Evolutionary conservation across 1,284 basidiomycete species (phyloP).

Genomic region (Salmacisia buchloeana): DNA sequence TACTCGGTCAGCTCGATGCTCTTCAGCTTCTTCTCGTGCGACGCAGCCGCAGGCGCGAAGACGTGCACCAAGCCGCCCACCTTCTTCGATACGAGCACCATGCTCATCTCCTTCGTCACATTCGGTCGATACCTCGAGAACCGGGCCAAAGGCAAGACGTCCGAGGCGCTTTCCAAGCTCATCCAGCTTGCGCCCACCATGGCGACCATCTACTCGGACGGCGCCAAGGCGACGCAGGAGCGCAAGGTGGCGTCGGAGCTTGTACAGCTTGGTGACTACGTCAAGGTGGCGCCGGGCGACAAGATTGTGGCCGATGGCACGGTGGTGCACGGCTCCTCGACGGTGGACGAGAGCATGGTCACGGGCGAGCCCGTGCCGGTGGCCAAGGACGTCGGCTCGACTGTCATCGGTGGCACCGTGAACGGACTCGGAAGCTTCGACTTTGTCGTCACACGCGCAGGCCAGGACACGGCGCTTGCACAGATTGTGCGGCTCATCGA

Average conservation of each 20-base stretch:
- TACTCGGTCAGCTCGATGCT: conserved; percentile 74
- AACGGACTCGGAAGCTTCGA: conserved; percentile 94
- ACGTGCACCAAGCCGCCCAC: conserved; percentile 72
- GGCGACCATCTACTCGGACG: conserved; percentile 80
- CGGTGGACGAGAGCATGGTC: conserved; percentile 91
- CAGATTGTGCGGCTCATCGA: conserved; percentile 97
- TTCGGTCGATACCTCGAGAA: conserved; percentile 94
- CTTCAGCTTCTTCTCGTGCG: conserved; percentile 23
- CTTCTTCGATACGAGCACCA: conserved; percentile 98
- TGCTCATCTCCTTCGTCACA: conserved; percentile 96
- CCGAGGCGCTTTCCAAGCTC: conserved; percentile 88
- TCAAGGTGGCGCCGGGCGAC: conserved; percentile 93
- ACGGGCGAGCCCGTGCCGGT: conserved; percentile 94
- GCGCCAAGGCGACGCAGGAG: conserved; percentile 59
- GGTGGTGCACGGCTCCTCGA: conserved; percentile 76
- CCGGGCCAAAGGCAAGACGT: conserved; percentile 91
- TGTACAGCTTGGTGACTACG: conserved; percentile 84
- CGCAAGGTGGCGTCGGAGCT: conserved; percentile 90
- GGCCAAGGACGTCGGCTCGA: conserved; percentile 72
- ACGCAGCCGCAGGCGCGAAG: conserved; percentile 7
- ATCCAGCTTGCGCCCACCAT: conserved; percentile 91
- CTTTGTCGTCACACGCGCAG: conserved; percentile 88
- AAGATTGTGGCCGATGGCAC: conserved; percentile 93
- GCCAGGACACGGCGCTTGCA: conserved; percentile 87
- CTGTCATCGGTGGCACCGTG: conserved; percentile 91